Conservation (phyloP, 352 stramenopile species). For the Phytopythium montanum region DNA sequence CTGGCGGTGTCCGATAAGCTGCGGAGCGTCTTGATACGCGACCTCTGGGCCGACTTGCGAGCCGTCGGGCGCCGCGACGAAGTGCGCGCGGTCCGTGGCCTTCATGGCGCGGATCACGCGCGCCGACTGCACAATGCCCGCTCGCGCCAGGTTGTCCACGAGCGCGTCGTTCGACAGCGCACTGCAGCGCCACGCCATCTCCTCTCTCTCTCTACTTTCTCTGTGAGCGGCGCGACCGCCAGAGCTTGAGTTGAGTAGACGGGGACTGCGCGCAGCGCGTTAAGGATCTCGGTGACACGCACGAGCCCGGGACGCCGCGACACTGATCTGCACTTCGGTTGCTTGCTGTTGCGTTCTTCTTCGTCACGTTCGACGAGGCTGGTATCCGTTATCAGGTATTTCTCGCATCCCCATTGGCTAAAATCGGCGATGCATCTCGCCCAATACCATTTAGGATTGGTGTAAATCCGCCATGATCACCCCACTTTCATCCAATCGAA, state of each 20-base stretch:
- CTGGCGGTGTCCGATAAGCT: constrained; percentile 75
- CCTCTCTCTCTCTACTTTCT: not conserved
- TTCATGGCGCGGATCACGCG: constrained; percentile 72
- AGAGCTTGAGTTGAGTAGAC: not conserved
- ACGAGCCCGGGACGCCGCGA: not conserved
- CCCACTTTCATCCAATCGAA: not conserved
- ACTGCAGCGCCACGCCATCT: constrained; percentile 75
- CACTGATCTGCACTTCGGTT: not conserved
- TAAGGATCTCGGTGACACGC: not conserved
- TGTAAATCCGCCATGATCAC: not conserved
- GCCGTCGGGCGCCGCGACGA: constrained; percentile 23
- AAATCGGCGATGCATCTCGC: not conserved
- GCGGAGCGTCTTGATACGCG: constrained; percentile 80
- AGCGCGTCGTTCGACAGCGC: constrained; percentile 59
- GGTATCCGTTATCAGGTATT: constrained; percentile 3
- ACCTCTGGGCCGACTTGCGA: constrained; percentile 21
- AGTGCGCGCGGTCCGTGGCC: constrained; percentile 66
- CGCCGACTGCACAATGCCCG: constrained; percentile 64
- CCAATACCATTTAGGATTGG: not conserved
- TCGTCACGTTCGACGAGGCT: not conserved
- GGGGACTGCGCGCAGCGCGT: not conserved
- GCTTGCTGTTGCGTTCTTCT: not conserved
- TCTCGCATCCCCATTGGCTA: constrained; percentile 1
- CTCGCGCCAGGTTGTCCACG: constrained; percentile 64
- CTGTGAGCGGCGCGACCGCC: not conserved